Evolutionary conservation across 768 basidiomycete species (phyloP), one percentile per base, ranked within the genome.

Genomic region (Chalciporus chontae): DNA sequence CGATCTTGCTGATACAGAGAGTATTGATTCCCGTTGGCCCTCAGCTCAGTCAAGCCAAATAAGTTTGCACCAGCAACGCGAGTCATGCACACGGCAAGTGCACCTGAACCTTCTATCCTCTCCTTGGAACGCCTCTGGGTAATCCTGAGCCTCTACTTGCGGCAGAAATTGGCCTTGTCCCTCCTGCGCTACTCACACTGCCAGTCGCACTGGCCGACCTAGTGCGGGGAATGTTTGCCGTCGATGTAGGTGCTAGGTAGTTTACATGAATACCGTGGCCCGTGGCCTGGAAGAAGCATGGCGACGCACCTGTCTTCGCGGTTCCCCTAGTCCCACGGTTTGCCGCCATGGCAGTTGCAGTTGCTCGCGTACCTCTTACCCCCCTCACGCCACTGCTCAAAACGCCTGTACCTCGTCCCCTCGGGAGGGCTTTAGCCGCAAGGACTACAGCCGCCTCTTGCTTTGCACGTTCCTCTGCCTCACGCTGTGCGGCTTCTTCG

Each of bases 301-400:
- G 21, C 37, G 10, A 43, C 67, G 29, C 60, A 78, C 77, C 72
- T 60, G 67, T 59, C 53, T 68, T 71, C 24, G 71, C 55, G 57
- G 23, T 60, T 73, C 57, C 75, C 71, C 53, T 70, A 64, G 32
- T 75, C 79, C 50, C 81, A 77, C 72, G 66, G 21, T 4, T 36
- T 15, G 66, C 58, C 3, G 66, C 68, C 59, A 61, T 67, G 10
- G 66, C 67, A 11, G 65, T 77, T 73, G 80, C 64, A 11, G 80
- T 85, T 2, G 81, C 84, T 39, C 83, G 75, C 5, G 82, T 91
- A 3, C 86, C 88, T 47, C 85, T 77, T 26, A 87, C 82, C 8
- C 87, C 88, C 59, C 85, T 69, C 3, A 87, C 78, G 14, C 80
- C 78, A 29, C 86, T 85, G 19, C 79, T 72, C 40, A 63, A 61